Base-by-base conservation (phyloP, 2,329 filamentous ascomycete species). In the Monilinia laxa region DNA sequence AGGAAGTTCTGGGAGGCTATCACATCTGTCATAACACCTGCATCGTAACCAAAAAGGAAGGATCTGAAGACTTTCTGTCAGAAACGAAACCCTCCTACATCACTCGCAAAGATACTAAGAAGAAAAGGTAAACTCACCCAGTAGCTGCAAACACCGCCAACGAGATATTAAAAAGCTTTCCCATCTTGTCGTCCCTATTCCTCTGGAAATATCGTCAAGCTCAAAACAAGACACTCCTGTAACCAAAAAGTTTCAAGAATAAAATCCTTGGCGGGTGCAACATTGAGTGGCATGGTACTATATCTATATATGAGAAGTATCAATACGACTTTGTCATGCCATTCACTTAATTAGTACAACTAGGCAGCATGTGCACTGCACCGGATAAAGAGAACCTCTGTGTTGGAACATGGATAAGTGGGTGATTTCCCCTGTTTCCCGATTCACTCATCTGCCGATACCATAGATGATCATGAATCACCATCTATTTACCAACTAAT, bases 91-190 rank as follows among this genome's bases (percentile, higher is more conserved):
- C 12, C 12, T 25, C 31, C 38, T 9, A 35, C 51, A 12, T 57
- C 25, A 11, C 58, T 51, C 11, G 28, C 38, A 5, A 62, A 9
- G 23, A 25, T 16, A 42, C 5, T 20, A 28, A 49, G 38, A 47
- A 49, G 28, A 28, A 31, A 49, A 5, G 31, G 38, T 31, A 51
- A 42, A 64, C 69, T 49, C 59, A 73, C 73, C 74, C 80, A 10
- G 79, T 81, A 31, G 75, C 78, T 55, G 79, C 79, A 60, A 81
- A 81, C n/a, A 78, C 67, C 28, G 79, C 78, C 42, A 81, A 74
- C 12, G 73, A 73, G 62, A 80, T 70, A 66, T 80, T 81, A 74
- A 80, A 81, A 56, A 76, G 55, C 65, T 77, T 76, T 59, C 79
- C 79, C 79, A 81, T 81, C 25, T 28, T 66, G 23, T 38, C 40